Conservation (phyloP, 805 yeast genomes). For the Cyberlindnera maritima region DNA sequence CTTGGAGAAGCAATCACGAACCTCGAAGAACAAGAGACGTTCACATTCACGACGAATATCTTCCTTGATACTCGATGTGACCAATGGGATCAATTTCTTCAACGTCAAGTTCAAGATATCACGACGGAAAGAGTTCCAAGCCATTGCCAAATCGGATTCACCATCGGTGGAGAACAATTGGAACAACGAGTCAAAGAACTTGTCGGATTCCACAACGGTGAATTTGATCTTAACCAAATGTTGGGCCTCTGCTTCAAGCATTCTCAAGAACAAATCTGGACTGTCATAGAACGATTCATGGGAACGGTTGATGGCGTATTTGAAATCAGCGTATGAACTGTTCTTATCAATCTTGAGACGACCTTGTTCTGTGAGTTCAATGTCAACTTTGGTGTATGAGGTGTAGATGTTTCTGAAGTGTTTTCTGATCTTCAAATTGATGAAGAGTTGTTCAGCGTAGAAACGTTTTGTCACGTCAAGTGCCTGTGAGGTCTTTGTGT, state of each 20-base stretch:
- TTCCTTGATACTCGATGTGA: conserved; percentile 78
- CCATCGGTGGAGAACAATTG: conserved; percentile 71
- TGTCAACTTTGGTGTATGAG: conserved; percentile 64
- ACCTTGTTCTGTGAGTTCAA: conserved; percentile 82
- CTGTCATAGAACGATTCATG: conserved; percentile 67
- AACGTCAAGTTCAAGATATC: conserved; percentile 64
- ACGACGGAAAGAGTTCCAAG: conserved; percentile 81
- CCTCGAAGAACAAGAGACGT: conserved; percentile 60
- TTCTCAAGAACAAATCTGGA: conserved; percentile 83
- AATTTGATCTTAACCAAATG: conserved; percentile 71
- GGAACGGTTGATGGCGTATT: conserved; percentile 81
- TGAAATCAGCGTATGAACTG: conserved; percentile 83
- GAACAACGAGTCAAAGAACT: conserved; percentile 44
- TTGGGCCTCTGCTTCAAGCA: conserved; percentile 85
- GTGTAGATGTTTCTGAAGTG: conserved; percentile 63
- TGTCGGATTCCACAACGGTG: conserved; percentile 38
- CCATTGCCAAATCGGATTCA: conserved; percentile 66
- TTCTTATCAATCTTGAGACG: conserved; percentile 71
- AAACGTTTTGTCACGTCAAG: conserved; percentile 70
- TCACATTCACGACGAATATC: conserved; percentile 76
- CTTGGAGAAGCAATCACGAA: conserved; percentile 65
- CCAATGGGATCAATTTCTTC: conserved; percentile 60
- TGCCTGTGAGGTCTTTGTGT: conserved; percentile 58
- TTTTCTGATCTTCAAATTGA: conserved; percentile 76
- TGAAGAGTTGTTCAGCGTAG: conserved; percentile 75